phyloP scores from a whole-genome alignment of 176 grass and related monocot genomes.

The Musa acuminata region DNA sequence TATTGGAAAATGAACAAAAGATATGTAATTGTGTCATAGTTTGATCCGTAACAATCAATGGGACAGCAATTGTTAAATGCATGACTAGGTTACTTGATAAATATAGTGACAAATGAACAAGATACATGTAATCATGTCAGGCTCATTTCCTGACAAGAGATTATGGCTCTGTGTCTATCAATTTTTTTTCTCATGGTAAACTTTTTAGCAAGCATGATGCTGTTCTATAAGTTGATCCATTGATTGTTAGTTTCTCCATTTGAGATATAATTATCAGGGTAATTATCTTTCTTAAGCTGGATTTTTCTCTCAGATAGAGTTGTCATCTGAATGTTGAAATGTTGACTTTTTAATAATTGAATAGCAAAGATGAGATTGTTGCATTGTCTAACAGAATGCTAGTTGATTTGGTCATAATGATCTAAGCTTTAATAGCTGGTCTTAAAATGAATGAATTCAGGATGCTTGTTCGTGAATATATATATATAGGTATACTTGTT shows the following conservation, averaged over 20 bases:
- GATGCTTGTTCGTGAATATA: too few species aligned
- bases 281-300: neutral
- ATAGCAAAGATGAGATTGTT: too few species aligned
- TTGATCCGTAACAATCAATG: too few species aligned
- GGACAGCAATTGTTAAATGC: neutral
- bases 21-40: neutral
- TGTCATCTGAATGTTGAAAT: too few species aligned
- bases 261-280: too few species aligned
- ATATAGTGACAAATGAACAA: neutral
- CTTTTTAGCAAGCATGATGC: neutral
- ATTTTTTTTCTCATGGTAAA: neutral
- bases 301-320: neutral
- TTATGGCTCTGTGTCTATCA: neutral
- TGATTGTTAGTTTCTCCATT: too few species aligned
- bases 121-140: neutral
- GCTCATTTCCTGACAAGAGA: neutral
- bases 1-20: neutral
- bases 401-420: too few species aligned
- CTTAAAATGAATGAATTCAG: too few species aligned
- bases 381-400: too few species aligned
- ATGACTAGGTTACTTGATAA: neutral
- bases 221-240: neutral
- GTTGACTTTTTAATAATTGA: too few species aligned
- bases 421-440: too few species aligned
- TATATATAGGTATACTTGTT: too few species aligned